Base-by-base conservation (phyloP, 495 filamentous ascomycete genomes). In the Xylaria palmicola region DNA sequence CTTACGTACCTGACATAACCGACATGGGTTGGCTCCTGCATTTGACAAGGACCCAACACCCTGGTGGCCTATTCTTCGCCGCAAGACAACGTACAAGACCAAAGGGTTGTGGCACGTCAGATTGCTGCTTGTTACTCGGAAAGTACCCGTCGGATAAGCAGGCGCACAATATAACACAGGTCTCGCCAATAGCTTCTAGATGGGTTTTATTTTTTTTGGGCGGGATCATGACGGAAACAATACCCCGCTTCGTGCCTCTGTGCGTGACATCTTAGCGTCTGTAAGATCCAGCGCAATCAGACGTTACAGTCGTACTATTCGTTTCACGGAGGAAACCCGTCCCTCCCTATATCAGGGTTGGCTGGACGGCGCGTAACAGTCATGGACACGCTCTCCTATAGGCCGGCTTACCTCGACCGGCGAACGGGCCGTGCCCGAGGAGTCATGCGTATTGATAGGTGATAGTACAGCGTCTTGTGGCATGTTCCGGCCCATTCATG, bases 201-300 rank as follows among this genome's bases (percentile, higher is more conserved):
- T 26, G 20, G 22, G 51, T 19, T 29, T 17, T 15, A 43, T n/a
- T n/a, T n/a, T n/a, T n/a, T n/a, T n/a, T 48, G 32, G 6, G 12
- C n/a, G 27, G 56, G 36, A 43, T 59, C 45, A 59, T 47, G 40
- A 15, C 32, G 22, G 44, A 44, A 34, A 41, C 29, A n/a, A 47
- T 19, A 7, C 36, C 56, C 45, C 56, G 13, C 48, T 52, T 13
- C 24, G 27, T 24, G 17, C n/a, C 26, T 39, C 24, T 34, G 30
- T 0, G 50, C 8, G 19, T 12, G 20, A 29, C 37, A 22, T 41
- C 47, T 51, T 49, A 36, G 48, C 47, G 34, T 43, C 3, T 59
- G 24, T 20, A 55, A 55, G 17, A 13, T 41, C 20, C 12, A 30
- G 51, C 41, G 36, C 22, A 41, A n/a, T n/a, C n/a, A n/a, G n/a